A percentile compares a stretch with the other conserved stretches of the same genome.
phyloP scores from a whole-genome alignment of 768 basidiomycete genomes.

The Rhizopogon sp. region DNA sequence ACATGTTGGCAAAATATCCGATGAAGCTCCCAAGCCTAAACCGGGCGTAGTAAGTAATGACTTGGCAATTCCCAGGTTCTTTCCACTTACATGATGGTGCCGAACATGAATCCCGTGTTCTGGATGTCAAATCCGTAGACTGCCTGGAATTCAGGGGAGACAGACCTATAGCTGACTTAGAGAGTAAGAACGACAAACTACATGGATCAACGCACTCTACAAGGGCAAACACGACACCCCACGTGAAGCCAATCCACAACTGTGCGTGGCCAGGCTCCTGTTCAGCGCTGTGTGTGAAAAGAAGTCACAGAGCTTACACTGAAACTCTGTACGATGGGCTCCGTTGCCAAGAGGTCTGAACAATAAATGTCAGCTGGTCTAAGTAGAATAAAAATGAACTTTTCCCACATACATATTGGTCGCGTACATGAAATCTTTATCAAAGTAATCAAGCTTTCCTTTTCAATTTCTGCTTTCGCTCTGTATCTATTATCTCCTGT shows the following conservation, averaged over 20 bases:
- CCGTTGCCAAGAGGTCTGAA: conserved; percentile 22
- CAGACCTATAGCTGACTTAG: conserved; percentile 30
- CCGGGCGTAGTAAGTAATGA: neutral
- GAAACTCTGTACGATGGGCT: conserved; percentile 68
- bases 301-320: conserved; percentile 38
- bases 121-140: conserved; percentile 58
- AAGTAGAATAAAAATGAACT: neutral
- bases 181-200: neutral
- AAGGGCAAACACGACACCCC: conserved; percentile 65
- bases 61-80: neutral
- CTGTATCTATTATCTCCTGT: conserved; percentile 61
- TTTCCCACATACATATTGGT: conserved; percentile 61
- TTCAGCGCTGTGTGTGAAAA: neutral
- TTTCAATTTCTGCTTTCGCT: conserved; percentile 59
- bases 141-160: conserved; percentile 44
- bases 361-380: conserved; percentile 17
- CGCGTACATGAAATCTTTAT: conserved; percentile 65
- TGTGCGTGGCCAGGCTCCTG: conserved; percentile 14
- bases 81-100: conserved; percentile 42
- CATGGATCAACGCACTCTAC: conserved; percentile 36
- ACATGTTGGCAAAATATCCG: conserved; percentile 35
- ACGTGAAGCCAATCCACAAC: conserved; percentile 63
- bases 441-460: conserved; percentile 43
- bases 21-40: conserved; percentile 45
- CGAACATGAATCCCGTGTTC: conserved; percentile 51